A percentile compares a stretch with the other conserved stretches of the same genome.
phyloP scores from a whole-genome alignment of 2,329 filamentous ascomycete genomes.

The Colletotrichum tabaci region DNA sequence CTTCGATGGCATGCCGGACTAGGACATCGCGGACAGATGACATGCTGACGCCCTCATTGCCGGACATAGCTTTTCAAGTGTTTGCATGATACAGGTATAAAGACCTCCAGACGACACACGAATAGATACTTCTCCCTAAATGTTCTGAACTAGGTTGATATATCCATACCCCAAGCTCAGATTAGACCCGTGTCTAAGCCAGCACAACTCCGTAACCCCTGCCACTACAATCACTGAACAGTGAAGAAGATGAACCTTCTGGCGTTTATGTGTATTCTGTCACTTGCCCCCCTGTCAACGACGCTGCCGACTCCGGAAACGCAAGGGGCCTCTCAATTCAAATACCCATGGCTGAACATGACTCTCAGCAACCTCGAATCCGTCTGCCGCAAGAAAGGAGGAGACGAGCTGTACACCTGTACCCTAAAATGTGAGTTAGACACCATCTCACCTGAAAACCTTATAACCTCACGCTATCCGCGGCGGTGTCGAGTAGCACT shows the following conservation, averaged over 20 bases:
- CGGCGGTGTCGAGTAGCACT: not conserved
- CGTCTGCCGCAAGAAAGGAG: constrained; percentile 14
- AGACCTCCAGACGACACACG: not conserved
- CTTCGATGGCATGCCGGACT: not conserved
- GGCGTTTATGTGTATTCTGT: not conserved
- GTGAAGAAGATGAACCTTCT: constrained; percentile 16
- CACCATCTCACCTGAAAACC: no score
- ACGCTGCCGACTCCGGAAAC: constrained; percentile 18
- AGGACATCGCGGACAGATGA: constrained; percentile 4
- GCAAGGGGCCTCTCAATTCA: constrained; percentile 17
- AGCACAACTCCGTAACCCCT: not conserved
- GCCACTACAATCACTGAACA: not conserved
- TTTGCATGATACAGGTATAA: not conserved
- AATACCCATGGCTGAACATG: constrained; percentile 41
- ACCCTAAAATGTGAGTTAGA: constrained; percentile 32
- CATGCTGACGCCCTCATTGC: not conserved
- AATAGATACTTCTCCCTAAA: not conserved
- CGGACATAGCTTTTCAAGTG: no score
- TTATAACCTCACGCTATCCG: not conserved
- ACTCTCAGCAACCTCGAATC: constrained; percentile 37
- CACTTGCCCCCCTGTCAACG: constrained; percentile 13
- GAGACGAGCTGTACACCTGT: constrained; percentile 27
- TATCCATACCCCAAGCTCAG: not conserved
- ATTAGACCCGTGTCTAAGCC: not conserved
- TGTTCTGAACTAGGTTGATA: not conserved